Evolutionary conservation across 75 land plant genomes (phyloP).

Genomic region (Sequoiadendron giganteum): DNA sequence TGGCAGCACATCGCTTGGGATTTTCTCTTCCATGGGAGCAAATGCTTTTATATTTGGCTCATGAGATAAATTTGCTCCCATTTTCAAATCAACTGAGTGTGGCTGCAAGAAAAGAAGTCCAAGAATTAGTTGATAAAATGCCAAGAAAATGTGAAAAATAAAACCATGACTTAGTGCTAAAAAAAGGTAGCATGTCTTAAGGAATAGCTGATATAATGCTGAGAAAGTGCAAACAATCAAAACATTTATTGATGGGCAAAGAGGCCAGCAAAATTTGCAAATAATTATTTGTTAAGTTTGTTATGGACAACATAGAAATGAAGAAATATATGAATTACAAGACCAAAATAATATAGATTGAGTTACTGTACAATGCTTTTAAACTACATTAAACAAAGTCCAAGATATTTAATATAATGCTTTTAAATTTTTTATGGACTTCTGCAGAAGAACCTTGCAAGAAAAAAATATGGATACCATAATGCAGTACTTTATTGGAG

Average conservation of each 20-base stretch:
- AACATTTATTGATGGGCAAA: not conserved
- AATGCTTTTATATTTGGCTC: not conserved
- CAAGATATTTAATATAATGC: not conserved
- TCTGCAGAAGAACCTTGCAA: not conserved
- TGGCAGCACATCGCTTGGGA: not conserved
- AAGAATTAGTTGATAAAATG: not conserved
- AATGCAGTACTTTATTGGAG: not conserved
- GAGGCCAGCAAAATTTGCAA: not conserved
- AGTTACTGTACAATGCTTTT: not conserved
- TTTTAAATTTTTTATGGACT: not conserved
- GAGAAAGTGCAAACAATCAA: not conserved
- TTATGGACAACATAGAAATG: not conserved
- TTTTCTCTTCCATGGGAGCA: not conserved
- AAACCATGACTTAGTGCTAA: not conserved
- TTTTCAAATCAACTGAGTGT: not conserved
- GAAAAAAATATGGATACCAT: not conserved
- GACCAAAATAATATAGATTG: not conserved
- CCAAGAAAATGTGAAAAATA: not conserved
- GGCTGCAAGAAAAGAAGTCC: not conserved
- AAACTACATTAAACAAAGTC: not conserved
- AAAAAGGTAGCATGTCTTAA: not conserved
- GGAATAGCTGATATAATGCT: not conserved
- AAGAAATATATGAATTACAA: not conserved
- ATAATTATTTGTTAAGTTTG: not conserved
- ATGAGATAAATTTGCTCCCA: constrained; percentile 10